Percentiles rank a stretch among this genome's conserved stretches.
These are phyloP conservation scores for Fereydounia khargensis DNA, from an alignment of 1,284 basidiomycete species.

Conservation along the genomic window DNA sequence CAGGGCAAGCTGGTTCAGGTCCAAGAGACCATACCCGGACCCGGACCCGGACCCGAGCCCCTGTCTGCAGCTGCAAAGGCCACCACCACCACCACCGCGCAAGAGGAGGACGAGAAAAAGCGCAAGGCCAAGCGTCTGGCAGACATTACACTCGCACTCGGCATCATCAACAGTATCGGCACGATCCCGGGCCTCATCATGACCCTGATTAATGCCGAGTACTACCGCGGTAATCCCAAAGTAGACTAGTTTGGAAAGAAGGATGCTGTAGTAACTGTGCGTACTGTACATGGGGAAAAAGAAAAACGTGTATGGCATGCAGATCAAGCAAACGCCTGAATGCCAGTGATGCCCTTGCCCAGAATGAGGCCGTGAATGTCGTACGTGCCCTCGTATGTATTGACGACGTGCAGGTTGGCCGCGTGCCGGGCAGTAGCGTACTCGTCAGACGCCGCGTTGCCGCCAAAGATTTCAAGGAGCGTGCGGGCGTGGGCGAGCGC, in stretches of 20 bases:
- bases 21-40: too few relatives aligned
- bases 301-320: not conserved
- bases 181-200: conserved; percentile 17
- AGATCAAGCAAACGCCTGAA: conserved; percentile 68
- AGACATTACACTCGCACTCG: conserved; percentile 16
- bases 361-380: conserved; percentile 67
- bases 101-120: not conserved
- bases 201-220: conserved; percentile 10
- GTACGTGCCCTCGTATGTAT: conserved; percentile 49
- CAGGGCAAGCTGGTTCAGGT: too few relatives aligned
- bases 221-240: conserved; percentile 22
- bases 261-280: too few relatives aligned
- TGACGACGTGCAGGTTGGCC: conserved; percentile 47
- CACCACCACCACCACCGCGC: not conserved
- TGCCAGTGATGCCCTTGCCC: conserved; percentile 84
- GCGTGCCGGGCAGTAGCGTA: conserved; percentile 39
- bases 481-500: conserved; percentile 60
- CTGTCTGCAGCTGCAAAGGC: not conserved
- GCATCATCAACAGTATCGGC: conserved; percentile 20
- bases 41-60: too few relatives aligned
- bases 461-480: conserved; percentile 66
- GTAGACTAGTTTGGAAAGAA: conserved; percentile 7
- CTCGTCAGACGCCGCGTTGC: conserved; percentile 58
- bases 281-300: too few relatives aligned
- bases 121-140: too few relatives aligned